A percentile compares a stretch with the other conserved stretches of the same genome.
phyloP scores from a whole-genome alignment of 148 eudicot genomes.

The Fagopyrum tataricum region DNA sequence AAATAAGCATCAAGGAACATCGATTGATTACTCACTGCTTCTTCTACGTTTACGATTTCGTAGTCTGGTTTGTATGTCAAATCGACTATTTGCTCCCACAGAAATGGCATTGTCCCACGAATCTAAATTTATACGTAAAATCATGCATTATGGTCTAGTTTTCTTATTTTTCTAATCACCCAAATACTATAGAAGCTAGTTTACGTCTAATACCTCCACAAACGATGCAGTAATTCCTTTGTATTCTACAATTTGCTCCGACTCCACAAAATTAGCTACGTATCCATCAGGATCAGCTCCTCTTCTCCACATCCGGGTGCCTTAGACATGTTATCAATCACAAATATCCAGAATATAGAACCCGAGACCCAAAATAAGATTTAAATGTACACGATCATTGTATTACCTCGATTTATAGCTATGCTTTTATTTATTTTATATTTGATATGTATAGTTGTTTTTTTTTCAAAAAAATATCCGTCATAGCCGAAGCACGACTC shows the following conservation, averaged over 20 bases:
- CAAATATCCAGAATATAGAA: no score
- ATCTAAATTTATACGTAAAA: slow-evolving; percentile 31
- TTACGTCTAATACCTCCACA: slow-evolving; percentile 58
- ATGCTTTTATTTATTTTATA: no score
- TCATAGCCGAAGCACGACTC: no score
- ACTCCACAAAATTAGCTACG: slow-evolving; percentile 94
- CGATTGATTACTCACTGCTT: slow-evolving; percentile 56
- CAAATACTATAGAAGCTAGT: not conserved
- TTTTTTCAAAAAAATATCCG: no score
- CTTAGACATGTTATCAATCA: slow-evolving; percentile 21
- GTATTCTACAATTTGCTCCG: slow-evolving; percentile 75
- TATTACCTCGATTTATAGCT: no score
- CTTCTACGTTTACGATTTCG: slow-evolving; percentile 66
- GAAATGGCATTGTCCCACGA: slow-evolving; percentile 90
- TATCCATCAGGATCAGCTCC: slow-evolving; percentile 99
- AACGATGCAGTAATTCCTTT: slow-evolving; percentile 77
- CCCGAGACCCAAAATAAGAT: no score
- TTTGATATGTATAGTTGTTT: no score
- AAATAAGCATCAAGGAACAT: not conserved
- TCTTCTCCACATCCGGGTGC: slow-evolving; percentile 99
- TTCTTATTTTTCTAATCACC: no score
- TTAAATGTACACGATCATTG: no score
- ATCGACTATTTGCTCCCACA: slow-evolving; percentile 98
- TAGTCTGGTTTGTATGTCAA: slow-evolving; percentile 91
- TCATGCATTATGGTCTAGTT: no score